Evolutionary conservation across 225 moss, liverwort and hornwort species (phyloP).

Genomic region (Sphagnum tenellum): DNA sequence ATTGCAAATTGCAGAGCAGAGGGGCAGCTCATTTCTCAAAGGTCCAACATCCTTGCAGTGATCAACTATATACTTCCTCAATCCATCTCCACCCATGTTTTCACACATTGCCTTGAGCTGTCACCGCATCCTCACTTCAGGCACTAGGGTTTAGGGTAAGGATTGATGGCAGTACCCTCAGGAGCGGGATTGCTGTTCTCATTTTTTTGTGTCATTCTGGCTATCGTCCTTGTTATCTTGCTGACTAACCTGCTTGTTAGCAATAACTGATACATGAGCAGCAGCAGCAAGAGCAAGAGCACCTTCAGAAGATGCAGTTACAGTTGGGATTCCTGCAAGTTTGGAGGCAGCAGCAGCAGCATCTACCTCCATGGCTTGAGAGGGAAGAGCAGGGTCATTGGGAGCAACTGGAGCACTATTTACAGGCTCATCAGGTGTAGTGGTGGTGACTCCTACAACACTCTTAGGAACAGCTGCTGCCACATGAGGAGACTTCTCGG

Average conservation of each 20-base stretch:
- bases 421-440: conserved; percentile 42
- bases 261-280: conserved; percentile 65
- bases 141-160: conserved; percentile 55
- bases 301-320: conserved; percentile 4
- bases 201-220: conserved; percentile 4
- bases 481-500: conserved; percentile 31
- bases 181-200: background rate
- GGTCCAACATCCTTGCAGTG: conserved; percentile 99
- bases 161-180: conserved; percentile 30
- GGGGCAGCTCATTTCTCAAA: conserved; percentile 91
- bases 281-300: conserved; percentile 66
- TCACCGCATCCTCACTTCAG: conserved; percentile 99
- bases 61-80: conserved; percentile 98
- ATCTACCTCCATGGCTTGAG: conserved; percentile 94
- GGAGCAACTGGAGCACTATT: conserved; percentile 28
- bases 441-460: conserved; percentile 14
- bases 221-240: background rate
- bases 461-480: conserved; percentile 30
- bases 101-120: conserved; percentile 98
- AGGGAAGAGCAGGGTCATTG: conserved; percentile 56
- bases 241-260: conserved; percentile 63
- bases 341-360: conserved; percentile 30
- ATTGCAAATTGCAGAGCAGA: conserved; percentile 99
- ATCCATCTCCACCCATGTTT: conserved; percentile 98
- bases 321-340: conserved; percentile 25